Evolutionary conservation across 2,329 filamentous ascomycete genomes (phyloP), one percentile per base, ranked within the genome.

Genomic region (Colletotrichum graminicola): DNA sequence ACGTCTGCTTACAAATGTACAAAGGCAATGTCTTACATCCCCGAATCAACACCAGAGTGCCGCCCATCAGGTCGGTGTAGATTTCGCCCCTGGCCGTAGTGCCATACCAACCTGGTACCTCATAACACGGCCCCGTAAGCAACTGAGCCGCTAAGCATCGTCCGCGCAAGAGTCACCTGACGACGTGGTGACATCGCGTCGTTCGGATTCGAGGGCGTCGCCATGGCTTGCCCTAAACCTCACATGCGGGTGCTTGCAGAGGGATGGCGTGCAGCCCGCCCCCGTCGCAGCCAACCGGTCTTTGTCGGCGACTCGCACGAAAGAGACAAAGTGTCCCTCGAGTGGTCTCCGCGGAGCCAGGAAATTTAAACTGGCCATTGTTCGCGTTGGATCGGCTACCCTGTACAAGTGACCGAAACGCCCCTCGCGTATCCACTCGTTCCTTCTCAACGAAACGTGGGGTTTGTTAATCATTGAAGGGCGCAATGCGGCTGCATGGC

Each of bases 361-460:
- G 3, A 45, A 39, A 23, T 56, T 8, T 6, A 7, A 2, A 18
- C 21, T 21, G 14, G 21, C 23, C 34, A 23, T 43, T 21, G 3
- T 23, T 21, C 56, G 16, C 23, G 39, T 21, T 3, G 36, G 26
- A 43, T n/a, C 21, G 10, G 8, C n/a, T 43, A 21, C 23, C 23
- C 39, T 23, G 23, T n/a, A n/a, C 23, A 16, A 29, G 16, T 43
- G 2, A 2, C 23, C 2, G 29, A 16, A 36, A 39, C 4, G 26
- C 21, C 32, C 18, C 21, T 41, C 26, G 18, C 18, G 11, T 66
- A 41, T 11, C 47, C 47, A 55, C 39, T n/a, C 39, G 32, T 45
- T 52, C 43, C 43, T 45, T 45, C 65, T 71, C 68, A 71, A 71
- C 65, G 59, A 62, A 68, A 47, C 47, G 23, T 41, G 23, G 26